Conservation (phyloP, 1,284 basidiomycete genomes). For the Ceratobasidium sp. region DNA sequence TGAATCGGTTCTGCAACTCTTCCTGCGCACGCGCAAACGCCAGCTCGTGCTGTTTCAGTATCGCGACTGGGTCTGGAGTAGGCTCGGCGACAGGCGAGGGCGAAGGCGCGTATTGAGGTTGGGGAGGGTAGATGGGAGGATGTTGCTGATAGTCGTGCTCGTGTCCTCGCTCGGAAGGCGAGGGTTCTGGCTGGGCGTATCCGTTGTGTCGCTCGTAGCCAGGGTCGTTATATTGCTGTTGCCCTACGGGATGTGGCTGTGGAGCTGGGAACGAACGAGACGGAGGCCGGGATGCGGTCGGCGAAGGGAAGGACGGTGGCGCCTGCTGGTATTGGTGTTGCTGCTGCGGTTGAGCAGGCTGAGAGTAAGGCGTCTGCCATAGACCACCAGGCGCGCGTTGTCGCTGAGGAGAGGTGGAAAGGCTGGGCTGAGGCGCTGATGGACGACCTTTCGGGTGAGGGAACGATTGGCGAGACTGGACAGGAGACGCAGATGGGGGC, state of each 20-base stretch:
- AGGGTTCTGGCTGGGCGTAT: constrained; percentile 4
- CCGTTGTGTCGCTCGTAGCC: constrained; percentile 19
- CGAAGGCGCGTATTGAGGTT: neutral
- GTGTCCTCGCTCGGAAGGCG: constrained; percentile 1
- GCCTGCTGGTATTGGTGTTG: constrained; percentile 15
- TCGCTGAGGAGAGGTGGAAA: constrained; percentile 1
- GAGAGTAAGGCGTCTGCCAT: constrained; percentile 34
- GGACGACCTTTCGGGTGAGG: constrained; percentile 22
- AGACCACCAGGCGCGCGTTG: constrained; percentile 23
- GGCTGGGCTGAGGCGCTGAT: neutral
- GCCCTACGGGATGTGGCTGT: neutral
- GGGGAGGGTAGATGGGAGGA: constrained; percentile 7
- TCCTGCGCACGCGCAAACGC: constrained; percentile 40
- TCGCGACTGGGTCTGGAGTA: neutral
- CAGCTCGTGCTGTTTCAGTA: constrained; percentile 34
- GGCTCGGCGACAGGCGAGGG: neutral
- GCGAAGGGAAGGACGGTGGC: constrained; percentile 16
- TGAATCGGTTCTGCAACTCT: constrained; percentile 32
- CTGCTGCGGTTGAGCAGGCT: constrained; percentile 12
- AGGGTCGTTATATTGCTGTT: constrained; percentile 1
- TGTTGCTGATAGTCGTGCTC: constrained; percentile 33
- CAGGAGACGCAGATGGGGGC: neutral
- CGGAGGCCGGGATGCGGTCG: constrained; percentile 5
- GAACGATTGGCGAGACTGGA: constrained; percentile 19
- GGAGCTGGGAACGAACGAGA: constrained; percentile 36